Base-by-base conservation (phyloP, 176 grass and related monocot genomes). In the Musa beccarii region DNA sequence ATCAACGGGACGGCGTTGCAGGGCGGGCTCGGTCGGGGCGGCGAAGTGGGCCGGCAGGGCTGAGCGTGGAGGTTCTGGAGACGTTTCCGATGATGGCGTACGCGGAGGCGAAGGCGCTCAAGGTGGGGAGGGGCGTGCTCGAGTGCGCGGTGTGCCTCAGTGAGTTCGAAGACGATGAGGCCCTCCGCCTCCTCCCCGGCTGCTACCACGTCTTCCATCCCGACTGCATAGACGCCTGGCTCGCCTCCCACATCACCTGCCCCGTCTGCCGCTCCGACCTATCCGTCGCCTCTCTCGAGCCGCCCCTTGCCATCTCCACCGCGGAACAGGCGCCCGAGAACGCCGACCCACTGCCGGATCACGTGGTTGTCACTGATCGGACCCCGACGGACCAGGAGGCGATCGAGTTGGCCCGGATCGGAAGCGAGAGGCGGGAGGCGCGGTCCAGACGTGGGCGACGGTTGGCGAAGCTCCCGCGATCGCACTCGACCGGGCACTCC, bases 81-180 rank as follows among this genome's bases (percentile, higher is more conserved):
- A 82, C 86, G 73, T 96, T 96, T 75, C 92, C 92, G 15, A 54
- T 79, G 19, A 88, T 96, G 86, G 67, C 73, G 52, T 96, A 89
- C 73, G 82, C 86, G 0, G 86, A 96, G 76, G 88, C 86, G 0
- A 85, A 72, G 69, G 88, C 72, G 79, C 86, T 88, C 64, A 83
- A 83, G 23, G 84, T 89, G 4, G 78, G 79, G 2, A 76, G 75
- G 65, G 82, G 59, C 80, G 80, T 69, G 29, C 85, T 92, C 66
- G 57, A 66, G 85, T 96, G 92, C 72, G 92, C 92, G 9, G 92
- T 96, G 2, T 96, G 92, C 77, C 65, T 96, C 76, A 96, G 92
- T 69, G 92, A 96, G 86, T 96, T 92, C 65, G 92, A 92, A 68
- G 92, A 96, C 77, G 92, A 90, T 24, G 92, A 96, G 64, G 87